Conservation (phyloP, 805 yeast species). For the Groenewaldozyma tartarivorans region DNA sequence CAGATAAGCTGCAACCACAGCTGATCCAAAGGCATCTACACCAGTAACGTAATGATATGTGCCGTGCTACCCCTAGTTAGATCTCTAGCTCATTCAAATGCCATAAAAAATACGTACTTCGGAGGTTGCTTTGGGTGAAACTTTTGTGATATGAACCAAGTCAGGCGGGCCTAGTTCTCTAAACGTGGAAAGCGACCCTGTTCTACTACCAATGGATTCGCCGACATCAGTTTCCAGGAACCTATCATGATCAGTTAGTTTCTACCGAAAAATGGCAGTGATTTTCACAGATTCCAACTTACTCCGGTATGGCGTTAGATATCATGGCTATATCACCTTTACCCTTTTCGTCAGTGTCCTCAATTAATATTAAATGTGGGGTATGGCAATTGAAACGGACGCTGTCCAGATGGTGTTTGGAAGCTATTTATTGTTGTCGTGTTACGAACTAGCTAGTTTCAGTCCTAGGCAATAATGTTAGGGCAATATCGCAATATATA, state of each 20-base stretch:
- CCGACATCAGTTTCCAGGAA: constrained; percentile 42
- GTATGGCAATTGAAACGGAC: too few species aligned
- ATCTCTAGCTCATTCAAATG: neutral
- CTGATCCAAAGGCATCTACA: constrained; percentile 41
- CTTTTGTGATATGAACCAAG: constrained; percentile 42
- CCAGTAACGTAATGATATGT: constrained; percentile 48
- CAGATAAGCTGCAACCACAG: constrained; percentile 47
- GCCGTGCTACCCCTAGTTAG: constrained; percentile 35
- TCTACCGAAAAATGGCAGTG: too few species aligned
- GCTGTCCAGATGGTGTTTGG: too few species aligned
- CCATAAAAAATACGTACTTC: constrained; percentile 7
- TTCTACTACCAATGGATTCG: constrained; percentile 44
- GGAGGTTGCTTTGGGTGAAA: constrained; percentile 31
- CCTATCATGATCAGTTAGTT: constrained; percentile 16
- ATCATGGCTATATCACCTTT: too few species aligned
- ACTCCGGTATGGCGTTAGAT: constrained; percentile 8
- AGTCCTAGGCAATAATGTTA: too few species aligned
- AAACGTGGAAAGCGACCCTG: constrained; percentile 33
- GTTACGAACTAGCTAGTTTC: too few species aligned
- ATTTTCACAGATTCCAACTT: neutral
- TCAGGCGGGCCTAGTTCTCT: constrained; percentile 68
- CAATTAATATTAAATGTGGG: too few species aligned
- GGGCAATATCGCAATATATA: too few species aligned
- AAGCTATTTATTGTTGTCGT: too few species aligned
- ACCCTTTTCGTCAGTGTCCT: too few species aligned